phyloP scores from a whole-genome alignment of 208 protist genomes.

The Lotmaria passim region DNA sequence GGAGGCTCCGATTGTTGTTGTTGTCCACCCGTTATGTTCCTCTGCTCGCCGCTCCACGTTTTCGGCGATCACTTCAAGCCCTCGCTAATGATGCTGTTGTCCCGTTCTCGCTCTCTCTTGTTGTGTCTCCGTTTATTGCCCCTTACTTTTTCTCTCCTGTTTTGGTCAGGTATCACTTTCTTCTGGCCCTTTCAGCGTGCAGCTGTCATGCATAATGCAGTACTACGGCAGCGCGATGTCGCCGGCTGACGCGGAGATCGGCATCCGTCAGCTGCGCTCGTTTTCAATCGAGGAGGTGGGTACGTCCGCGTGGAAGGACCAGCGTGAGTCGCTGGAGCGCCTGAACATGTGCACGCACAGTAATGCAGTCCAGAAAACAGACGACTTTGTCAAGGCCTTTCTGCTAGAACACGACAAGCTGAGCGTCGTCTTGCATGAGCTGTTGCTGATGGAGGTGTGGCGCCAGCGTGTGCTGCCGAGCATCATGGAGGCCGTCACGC shows the following conservation, averaged over 20 bases:
- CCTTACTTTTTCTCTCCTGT: neutral
- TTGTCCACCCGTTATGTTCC: no score
- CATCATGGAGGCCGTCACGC: conserved; percentile 47
- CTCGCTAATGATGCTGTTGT: no score
- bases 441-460: conserved; percentile 89
- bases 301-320: conserved; percentile 77
- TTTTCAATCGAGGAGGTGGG: conserved; percentile 72
- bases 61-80: no score
- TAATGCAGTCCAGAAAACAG: conserved; percentile 82
- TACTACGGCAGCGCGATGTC: conserved; percentile 62
- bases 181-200: neutral
- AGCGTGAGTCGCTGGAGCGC: conserved; percentile 77
- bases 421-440: conserved; percentile 75
- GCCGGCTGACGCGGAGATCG: conserved; percentile 69
- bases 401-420: conserved; percentile 85
- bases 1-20: no score
- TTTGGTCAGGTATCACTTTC: conserved; percentile 1
- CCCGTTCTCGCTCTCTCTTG: no score
- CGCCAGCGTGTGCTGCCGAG: conserved; percentile 75
- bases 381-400: conserved; percentile 88
- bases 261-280: conserved; percentile 68
- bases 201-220: conserved; percentile 55
- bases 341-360: conserved; percentile 93
- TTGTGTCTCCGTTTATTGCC: no score
- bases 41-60: no score